Conservation (phyloP, 257 asterid species). For the Solanum chaucha region DNA sequence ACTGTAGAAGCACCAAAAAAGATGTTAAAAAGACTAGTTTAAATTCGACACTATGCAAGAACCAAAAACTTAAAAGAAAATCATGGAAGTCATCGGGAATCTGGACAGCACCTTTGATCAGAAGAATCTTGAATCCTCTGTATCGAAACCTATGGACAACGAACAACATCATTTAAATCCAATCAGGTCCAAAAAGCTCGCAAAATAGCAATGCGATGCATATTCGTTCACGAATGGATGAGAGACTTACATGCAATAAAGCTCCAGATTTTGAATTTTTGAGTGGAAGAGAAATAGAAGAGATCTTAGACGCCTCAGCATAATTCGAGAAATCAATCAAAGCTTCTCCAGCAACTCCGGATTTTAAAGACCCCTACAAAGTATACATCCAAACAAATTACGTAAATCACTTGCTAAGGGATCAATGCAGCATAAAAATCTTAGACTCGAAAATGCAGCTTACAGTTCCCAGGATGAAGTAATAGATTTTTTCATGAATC, state of each 20-base stretch:
- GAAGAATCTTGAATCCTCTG: slow-evolving; percentile 58
- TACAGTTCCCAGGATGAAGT: slow-evolving; percentile 81
- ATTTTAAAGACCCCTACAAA: slow-evolving; percentile 47
- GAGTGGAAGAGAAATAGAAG: slow-evolving; percentile 72
- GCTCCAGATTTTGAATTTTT: slow-evolving; percentile 68
- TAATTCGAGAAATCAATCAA: slow-evolving; percentile 71
- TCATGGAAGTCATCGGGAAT: neutral
- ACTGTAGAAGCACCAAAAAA: slow-evolving; percentile 17
- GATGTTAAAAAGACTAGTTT: neutral
- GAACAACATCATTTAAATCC: neutral
- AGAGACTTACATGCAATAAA: slow-evolving; percentile 49
- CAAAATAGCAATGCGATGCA: neutral
- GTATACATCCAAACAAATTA: neutral
- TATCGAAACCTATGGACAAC: slow-evolving; percentile 53
- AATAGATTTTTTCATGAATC: slow-evolving; percentile 74
- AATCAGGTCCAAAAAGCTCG: neutral
- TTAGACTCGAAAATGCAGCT: neutral
- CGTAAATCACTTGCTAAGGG: neutral
- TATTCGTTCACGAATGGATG: neutral
- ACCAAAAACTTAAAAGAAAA: neutral
- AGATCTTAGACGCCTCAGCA: slow-evolving; percentile 61
- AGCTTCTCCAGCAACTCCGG: slow-evolving; percentile 76
- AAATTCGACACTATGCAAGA: neutral
- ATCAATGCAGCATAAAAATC: neutral
- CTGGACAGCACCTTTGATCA: slow-evolving; percentile 51